Evolutionary conservation across 2,329 filamentous ascomycete species (phyloP).

Genomic region (Rutstroemia sp.): DNA sequence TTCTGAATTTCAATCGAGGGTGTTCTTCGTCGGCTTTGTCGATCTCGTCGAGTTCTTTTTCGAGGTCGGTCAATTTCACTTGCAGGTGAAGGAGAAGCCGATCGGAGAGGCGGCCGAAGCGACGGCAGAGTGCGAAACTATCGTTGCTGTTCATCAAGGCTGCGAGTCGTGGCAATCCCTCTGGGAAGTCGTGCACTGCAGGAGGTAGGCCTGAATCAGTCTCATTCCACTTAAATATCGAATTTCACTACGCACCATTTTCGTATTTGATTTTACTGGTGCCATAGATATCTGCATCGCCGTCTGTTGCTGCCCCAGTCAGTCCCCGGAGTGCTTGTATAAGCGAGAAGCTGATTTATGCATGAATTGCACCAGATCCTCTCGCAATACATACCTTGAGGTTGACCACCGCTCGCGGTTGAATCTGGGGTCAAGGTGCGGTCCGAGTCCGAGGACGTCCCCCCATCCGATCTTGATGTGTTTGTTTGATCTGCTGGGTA

Average conservation of each 20-base stretch:
- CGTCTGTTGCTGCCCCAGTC: not conserved
- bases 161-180: constrained; percentile 13
- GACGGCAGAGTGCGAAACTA: constrained; percentile 9
- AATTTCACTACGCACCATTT: not conserved
- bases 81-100: not conserved
- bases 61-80: not conserved
- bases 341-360: no score
- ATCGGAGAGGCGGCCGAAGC: constrained; percentile 8
- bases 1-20: not conserved
- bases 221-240: not conserved
- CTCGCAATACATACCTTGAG: no score
- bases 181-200: constrained; percentile 10
- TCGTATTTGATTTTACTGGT: not conserved
- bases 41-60: constrained; percentile 10
- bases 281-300: not conserved
- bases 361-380: no score
- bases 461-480: no score
- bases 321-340: no score
- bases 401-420: no score
- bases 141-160: constrained; percentile 13
- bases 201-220: not conserved
- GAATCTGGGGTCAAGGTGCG: no score
- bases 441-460: no score
- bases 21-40: constrained; percentile 10
- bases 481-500: no score